A percentile compares a stretch with the other conserved stretches of the same genome.
Evolutionary conservation across 1,284 basidiomycete species (phyloP).

Genomic region (Uromyces viciae-fabae): DNA sequence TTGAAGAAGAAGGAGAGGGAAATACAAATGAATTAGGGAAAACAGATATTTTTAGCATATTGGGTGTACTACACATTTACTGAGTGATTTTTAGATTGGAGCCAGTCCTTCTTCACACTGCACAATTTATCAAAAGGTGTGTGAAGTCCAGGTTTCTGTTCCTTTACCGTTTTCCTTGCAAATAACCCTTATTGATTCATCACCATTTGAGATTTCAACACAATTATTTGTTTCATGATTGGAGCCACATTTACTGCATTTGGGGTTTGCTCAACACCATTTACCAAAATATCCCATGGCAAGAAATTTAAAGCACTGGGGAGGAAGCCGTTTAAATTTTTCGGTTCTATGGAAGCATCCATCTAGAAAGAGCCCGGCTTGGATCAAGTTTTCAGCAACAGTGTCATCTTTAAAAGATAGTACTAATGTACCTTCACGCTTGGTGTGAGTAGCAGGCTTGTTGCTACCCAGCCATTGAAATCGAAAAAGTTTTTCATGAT

Average conservation of each 20-base stretch:
- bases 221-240: background rate
- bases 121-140: background rate
- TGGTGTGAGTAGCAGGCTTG: background rate
- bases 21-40: background rate
- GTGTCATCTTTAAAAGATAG: background rate
- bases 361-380: background rate
- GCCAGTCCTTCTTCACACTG: background rate
- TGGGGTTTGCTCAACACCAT: background rate
- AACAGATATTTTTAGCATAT: background rate
- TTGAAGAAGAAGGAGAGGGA: background rate
- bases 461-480: background rate
- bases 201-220: background rate
- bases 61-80: background rate
- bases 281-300: background rate
- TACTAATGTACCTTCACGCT: background rate
- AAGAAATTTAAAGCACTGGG: background rate
- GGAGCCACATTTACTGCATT: background rate
- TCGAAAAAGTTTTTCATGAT: background rate
- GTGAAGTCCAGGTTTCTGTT: background rate
- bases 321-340: background rate
- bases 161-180: background rate
- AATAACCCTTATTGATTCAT: background rate
- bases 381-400: background rate
- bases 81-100: too few species aligned
- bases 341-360: background rate